Percentiles rank a stretch among this genome's conserved stretches.
These are phyloP conservation scores for Euryodendron excelsum DNA, from an alignment of 148 eudicot species.

Conservation along the genomic window DNA sequence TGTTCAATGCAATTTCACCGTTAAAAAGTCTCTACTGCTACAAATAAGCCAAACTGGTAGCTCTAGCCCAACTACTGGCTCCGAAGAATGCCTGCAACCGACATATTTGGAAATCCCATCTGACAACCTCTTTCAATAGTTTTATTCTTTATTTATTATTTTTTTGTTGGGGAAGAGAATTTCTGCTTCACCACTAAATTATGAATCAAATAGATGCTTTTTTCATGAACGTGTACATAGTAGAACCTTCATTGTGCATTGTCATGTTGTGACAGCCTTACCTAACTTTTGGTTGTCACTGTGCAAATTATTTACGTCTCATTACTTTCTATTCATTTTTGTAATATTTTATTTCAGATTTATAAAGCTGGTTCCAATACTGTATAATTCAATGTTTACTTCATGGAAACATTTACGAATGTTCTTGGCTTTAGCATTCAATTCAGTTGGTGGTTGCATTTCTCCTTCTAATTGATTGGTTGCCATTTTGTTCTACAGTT, in stretches of 20 bases:
- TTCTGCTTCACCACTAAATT: neutral
- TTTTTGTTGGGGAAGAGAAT: neutral
- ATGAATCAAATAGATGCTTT: neutral
- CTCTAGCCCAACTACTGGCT: neutral
- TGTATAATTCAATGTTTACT: neutral
- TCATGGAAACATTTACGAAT: neutral
- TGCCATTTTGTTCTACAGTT: constrained; percentile 45
- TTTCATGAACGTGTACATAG: neutral
- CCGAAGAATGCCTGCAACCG: neutral
- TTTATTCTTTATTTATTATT: neutral
- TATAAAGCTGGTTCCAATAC: neutral
- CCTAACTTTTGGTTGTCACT: neutral
- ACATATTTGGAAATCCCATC: neutral
- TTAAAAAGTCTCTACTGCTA: neutral
- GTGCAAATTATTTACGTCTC: neutral
- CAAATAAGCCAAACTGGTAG: neutral
- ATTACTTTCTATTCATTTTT: neutral
- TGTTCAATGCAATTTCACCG: neutral
- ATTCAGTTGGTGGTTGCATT: constrained; percentile 4
- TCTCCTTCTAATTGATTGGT: constrained; percentile 1
- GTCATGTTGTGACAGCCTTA: neutral
- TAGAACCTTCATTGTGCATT: too few species aligned
- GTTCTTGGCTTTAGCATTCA: constrained; percentile 1
- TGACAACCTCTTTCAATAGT: neutral
- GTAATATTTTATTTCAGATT: neutral